Conservation (phyloP, 2,329 filamentous ascomycete genomes). For the Trichoderma endophyticum region DNA sequence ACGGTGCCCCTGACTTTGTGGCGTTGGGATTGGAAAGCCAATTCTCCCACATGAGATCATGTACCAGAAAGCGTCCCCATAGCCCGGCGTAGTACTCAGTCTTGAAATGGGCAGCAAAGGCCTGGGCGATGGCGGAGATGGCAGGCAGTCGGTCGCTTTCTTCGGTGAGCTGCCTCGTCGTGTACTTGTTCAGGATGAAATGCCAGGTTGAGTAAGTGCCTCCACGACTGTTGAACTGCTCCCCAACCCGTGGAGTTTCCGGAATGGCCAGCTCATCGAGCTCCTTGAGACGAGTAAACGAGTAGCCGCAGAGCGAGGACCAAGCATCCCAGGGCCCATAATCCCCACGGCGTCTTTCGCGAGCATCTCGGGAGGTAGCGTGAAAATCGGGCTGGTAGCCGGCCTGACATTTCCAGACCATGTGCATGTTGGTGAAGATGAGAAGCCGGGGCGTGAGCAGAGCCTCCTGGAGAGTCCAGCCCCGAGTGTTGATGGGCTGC, state of each 20-base stretch:
- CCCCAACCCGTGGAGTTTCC: neutral
- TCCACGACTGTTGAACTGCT: neutral
- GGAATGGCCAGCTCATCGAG: neutral
- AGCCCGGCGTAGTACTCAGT: neutral
- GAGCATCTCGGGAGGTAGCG: neutral
- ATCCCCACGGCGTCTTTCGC: neutral
- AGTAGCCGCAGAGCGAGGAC: constrained; percentile 2
- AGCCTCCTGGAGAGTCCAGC: neutral
- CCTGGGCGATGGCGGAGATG: neutral
- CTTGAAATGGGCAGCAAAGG: neutral
- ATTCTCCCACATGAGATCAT: neutral
- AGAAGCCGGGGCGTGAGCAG: neutral
- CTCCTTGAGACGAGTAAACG: neutral
- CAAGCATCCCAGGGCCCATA: neutral
- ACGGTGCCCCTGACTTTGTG: neutral
- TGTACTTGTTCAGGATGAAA: neutral
- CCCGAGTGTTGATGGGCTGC: neutral
- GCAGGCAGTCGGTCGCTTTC: neutral
- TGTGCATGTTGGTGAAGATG: constrained; percentile 2
- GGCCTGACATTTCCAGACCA: neutral
- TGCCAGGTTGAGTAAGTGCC: neutral
- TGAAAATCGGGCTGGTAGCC: neutral
- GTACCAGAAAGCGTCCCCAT: neutral
- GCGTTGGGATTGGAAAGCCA: neutral
- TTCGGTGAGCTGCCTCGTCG: neutral